Base-by-base conservation (phyloP, 306 rosid genomes). In the Pterocarpus santalinus region DNA sequence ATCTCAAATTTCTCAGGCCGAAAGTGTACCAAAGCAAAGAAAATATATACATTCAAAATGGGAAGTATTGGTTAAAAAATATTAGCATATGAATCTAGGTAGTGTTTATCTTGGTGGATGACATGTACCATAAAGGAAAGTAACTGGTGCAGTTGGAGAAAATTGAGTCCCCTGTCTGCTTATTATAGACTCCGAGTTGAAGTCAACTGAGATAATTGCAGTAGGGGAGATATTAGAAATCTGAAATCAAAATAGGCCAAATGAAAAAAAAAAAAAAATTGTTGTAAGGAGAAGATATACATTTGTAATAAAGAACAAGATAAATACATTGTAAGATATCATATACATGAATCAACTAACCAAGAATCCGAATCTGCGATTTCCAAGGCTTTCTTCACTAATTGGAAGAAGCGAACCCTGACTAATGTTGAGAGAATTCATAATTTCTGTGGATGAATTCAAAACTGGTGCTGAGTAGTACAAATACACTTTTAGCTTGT, bases 361-460 rank as follows among this genome's bases (percentile, higher is more conserved):
- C 98, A 52, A 15, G 79, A 92, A 95, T 69, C 97, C 90, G 60
- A 95, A 95, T 90, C 89, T 95, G 67, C 88, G 91, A 79, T 91
- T 89, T 77, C 85, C 88, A 0, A 49, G 78, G 68, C 63, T 88
- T n/a, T 84, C 57, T 77, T 86, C 85, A 28, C 70, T 72, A 65
- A 69, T 81, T 41, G 91, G 92, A 81, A 86, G 57, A 67, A 92
- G 92, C 30, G 69, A 71, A 35, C 98, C 98, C 16, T 75, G 91
- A 57, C 83, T 95, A 56, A 88, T 85, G 61, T 74, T 67, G 81
- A 95, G 85, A 81, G 92, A 82, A 16, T 79, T 87, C 80, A 86
- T 77, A 67, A 92, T 78, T 81, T 95, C 91, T 38, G 81, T 70
- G 17, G 98, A 91, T 70, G 98, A 91, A 85, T 92, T 95, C 30